Base-by-base conservation (phyloP, 768 basidiomycete genomes). In the Gyrodon lividus region DNA sequence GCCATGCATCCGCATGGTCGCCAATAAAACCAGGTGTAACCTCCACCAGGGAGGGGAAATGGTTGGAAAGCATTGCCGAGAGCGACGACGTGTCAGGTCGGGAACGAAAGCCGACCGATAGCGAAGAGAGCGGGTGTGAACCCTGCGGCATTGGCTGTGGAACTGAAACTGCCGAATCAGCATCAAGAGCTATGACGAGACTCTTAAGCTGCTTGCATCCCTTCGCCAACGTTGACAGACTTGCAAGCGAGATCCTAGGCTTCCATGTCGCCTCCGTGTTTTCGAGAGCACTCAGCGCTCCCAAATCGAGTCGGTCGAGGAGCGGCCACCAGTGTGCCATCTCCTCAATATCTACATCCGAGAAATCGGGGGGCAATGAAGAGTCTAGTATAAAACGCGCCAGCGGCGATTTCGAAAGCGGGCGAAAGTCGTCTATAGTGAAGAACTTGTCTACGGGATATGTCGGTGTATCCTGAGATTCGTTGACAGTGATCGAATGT, bases 271-370 rank as follows among this genome's bases (percentile, higher is more conserved):
- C 33, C 43, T 51, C 57, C 6, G 16, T 38, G 10, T 65, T 63
- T 43, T 70, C 64, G 12, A 62, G 58, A 4, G 62, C 66, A 20
- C 60, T 59, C 4, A 58, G 46, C 2, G 62, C 58, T 1, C 76
- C 76, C 10, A 81, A 50, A 50, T 79, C 72, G 28, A 81, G 71
- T 41, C 70, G 65, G 8, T 68, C 60, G 6, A 81, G 68, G 35
- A 59, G 51, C 14, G 78, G 79, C 79, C 79, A 79, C 71, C 73
- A 77, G 6, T 53, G 62, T 16, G 69, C 54, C 35, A 81, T 58
- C 44, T 67, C 64, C 33, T 65, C 69, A 19, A 79, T 53, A 33
- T 73, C 74, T 26, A 56, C 9, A 55, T 80, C 77, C 20, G 55
- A 64, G 17, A 79, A 51, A 55, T 61, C 58, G 4, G 70, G 70